A percentile compares a stretch with the other conserved stretches of the same genome.
phyloP scores from a whole-genome alignment of 2,329 filamentous ascomycete species.

The Aspergillus udagawae region DNA sequence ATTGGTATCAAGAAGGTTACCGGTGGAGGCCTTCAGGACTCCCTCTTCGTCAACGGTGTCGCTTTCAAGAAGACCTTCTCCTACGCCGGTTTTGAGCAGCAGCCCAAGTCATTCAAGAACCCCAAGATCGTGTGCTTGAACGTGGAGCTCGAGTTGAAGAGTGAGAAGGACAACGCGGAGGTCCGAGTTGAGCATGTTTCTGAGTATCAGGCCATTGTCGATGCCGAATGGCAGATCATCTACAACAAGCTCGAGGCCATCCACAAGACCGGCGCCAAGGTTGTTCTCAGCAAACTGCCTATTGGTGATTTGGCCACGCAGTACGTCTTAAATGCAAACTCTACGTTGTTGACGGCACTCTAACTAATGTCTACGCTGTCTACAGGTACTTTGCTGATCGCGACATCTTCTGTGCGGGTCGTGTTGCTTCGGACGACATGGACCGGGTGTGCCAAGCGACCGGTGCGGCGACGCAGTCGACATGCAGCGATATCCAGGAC shows the following conservation, averaged over 20 bases:
- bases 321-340: slow-evolving; percentile 35
- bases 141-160: slow-evolving; percentile 96
- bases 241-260: slow-evolving; percentile 98
- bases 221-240: slow-evolving; percentile 99
- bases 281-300: slow-evolving; percentile 93
- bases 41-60: slow-evolving; percentile 94
- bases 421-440: slow-evolving; percentile 86
- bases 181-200: slow-evolving; percentile 97
- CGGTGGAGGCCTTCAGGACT: slow-evolving; percentile 92
- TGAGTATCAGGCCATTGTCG: slow-evolving; percentile 98
- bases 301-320: slow-evolving; percentile 97
- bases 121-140: slow-evolving; percentile 97
- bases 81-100: slow-evolving; percentile 98
- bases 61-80: slow-evolving; percentile 99
- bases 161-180: slow-evolving; percentile 98
- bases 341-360: background rate
- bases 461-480: slow-evolving; percentile 87
- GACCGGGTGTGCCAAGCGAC: slow-evolving; percentile 95
- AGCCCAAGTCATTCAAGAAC: slow-evolving; percentile 90
- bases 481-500: slow-evolving; percentile 87
- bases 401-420: slow-evolving; percentile 96
- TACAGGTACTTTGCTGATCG: slow-evolving; percentile 83
- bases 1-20: slow-evolving; percentile 99
- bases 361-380: slow-evolving; percentile 1
- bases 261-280: slow-evolving; percentile 91